A percentile compares a stretch with the other conserved stretches of the same genome.
Evolutionary conservation across 1,284 basidiomycete genomes (phyloP).

Genomic region (Ustilago shanxiensis): DNA sequence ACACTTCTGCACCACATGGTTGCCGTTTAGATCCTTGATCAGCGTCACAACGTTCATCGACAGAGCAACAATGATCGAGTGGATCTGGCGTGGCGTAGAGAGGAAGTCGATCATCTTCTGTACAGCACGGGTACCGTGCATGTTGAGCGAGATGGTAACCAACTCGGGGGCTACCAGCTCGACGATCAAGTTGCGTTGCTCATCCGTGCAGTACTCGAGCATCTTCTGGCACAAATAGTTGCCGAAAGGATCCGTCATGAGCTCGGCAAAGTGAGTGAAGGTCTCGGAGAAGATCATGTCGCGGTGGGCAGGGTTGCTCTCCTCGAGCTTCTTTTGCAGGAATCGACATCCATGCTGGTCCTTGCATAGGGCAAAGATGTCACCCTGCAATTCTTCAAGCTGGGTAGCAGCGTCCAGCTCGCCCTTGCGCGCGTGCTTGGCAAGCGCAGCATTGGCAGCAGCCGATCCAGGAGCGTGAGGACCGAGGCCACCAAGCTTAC

Average conservation of each 20-base stretch:
- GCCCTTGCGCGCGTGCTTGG: slow-evolving; percentile 76
- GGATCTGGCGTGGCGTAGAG: slow-evolving; percentile 79
- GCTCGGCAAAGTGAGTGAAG: slow-evolving; percentile 95
- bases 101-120: slow-evolving; percentile 99
- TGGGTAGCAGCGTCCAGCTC: slow-evolving; percentile 87
- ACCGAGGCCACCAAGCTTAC: slow-evolving; percentile 34
- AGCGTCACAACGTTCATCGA: slow-evolving; percentile 97
- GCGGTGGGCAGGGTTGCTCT: slow-evolving; percentile 80
- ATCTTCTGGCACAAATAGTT: slow-evolving; percentile 99
- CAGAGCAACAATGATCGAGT: slow-evolving; percentile 95
- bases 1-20: slow-evolving; percentile 99
- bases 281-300: slow-evolving; percentile 99
- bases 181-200: slow-evolving; percentile 96
- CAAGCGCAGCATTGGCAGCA: slow-evolving; percentile 30
- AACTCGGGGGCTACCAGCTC: slow-evolving; percentile 97
- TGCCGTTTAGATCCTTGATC: slow-evolving; percentile 99
- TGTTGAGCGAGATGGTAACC: slow-evolving; percentile 98
- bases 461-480: slow-evolving; percentile 20
- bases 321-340: slow-evolving; percentile 98
- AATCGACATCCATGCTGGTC: slow-evolving; percentile 99
- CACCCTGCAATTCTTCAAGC: slow-evolving; percentile 91
- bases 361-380: slow-evolving; percentile 93
- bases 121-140: slow-evolving; percentile 99
- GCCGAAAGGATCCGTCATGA: slow-evolving; percentile 99
- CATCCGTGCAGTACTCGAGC: slow-evolving; percentile 96